phyloP scores from a whole-genome alignment of 148 eudicot species.

The Heliamphora exappendiculata region DNA sequence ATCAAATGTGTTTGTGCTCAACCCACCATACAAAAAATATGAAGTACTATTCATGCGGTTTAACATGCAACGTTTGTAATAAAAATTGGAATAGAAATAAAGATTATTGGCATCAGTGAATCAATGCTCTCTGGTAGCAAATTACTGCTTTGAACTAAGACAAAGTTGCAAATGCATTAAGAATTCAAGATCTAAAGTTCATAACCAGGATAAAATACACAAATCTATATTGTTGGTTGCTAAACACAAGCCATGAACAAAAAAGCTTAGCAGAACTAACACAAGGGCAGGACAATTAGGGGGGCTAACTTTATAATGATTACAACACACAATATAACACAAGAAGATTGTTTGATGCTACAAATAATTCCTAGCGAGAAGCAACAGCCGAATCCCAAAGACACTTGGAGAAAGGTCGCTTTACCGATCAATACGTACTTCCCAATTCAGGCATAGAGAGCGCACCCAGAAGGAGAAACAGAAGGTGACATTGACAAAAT shows the following conservation, averaged over 20 bases:
- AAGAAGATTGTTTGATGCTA: neutral
- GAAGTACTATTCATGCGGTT: too few species aligned
- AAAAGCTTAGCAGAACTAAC: neutral
- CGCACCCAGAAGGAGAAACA: neutral
- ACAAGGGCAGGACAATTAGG: neutral
- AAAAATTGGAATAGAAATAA: too few species aligned
- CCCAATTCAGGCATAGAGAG: neutral
- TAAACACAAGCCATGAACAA: neutral
- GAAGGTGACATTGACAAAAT: neutral
- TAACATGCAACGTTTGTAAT: too few species aligned
- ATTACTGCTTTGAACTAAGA: neutral
- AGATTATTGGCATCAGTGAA: neutral
- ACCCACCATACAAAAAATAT: too few species aligned
- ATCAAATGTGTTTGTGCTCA: too few species aligned
- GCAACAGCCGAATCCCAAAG: neutral
- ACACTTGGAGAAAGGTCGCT: neutral
- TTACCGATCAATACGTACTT: neutral
- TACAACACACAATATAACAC: neutral
- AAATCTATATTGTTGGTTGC: neutral
- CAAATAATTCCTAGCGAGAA: neutral
- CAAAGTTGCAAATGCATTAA: neutral
- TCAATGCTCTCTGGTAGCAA: conserved; percentile 1
- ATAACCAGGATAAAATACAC: neutral
- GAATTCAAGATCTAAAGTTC: neutral
- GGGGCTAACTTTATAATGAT: neutral